Evolutionary conservation across 495 filamentous ascomycete species (phyloP), one percentile per base, ranked within the genome.

Genomic region (Penicillium goetzii): DNA sequence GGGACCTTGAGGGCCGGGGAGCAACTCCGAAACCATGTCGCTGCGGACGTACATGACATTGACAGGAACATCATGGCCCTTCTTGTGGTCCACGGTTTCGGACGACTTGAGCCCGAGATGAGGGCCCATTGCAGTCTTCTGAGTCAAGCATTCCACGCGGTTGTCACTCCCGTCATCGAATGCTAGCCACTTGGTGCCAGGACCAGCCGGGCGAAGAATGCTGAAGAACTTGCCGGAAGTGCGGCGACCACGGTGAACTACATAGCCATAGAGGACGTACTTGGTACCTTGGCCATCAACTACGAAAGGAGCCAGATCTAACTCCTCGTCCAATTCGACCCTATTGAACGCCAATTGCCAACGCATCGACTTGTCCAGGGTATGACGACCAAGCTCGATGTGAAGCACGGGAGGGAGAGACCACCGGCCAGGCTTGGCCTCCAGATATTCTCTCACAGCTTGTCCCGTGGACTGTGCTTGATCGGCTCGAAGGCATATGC

Each of bases 151-250:
- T 45, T 83, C 78, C 17, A 89, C 86, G 49, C 81, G 80, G 36
- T 83, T 82, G 33, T 80, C 79, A 41, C 78, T 84, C 50, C 80
- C 79, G 61, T 86, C 84, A 40, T 83, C 76, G 61, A 88, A 90
- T 28, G 78, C 81, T 47, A 89, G 76, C 87, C 87, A 90, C 49
- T 76, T 81, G 11, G 80, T 78, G 11, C 78, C 82, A 4, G 82
- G 82, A 1, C 86, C 85, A 21, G 79, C 79, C 0, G 88, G 87
- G 17, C 86, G 80, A 50, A 90, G 68, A 43, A 89, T 84, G 45
- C 84, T 83, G 65, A 85, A 84, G 73, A 87, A 89, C 33, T 86
- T 78, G 56, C 82, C 80, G 10, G 87, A 88, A 15, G 83, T 83
- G 40, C 88, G 84, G 30, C 81, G 82, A 33, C 84, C 87, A 56